These are phyloP conservation scores for Candida boidinii DNA, from an alignment of 805 yeast genomes.

Conservation along the genomic window DNA sequence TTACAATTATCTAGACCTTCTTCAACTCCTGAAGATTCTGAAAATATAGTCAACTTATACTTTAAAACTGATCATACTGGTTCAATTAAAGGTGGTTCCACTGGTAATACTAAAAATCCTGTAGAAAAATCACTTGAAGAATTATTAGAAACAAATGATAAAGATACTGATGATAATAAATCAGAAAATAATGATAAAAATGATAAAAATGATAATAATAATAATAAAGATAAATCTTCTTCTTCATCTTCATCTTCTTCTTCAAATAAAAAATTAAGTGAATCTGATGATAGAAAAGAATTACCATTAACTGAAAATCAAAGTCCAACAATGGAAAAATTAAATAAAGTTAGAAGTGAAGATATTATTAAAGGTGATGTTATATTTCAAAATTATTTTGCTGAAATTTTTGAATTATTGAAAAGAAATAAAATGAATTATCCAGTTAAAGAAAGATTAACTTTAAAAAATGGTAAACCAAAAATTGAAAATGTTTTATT, in stretches of 20 bases:
- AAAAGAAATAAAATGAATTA: conserved; percentile 20
- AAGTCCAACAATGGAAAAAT: conserved; percentile 19
- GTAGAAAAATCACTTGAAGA: conserved; percentile 1
- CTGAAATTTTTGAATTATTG: conserved; percentile 22
- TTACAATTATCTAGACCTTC: conserved; percentile 3
- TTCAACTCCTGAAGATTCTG: conserved; percentile 13
- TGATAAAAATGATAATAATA: no score
- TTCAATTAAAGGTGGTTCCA: conserved; percentile 16
- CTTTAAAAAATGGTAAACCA: conserved; percentile 23
- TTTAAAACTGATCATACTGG: conserved; percentile 14
- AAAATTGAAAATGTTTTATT: conserved; percentile 23
- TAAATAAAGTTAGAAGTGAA: conserved; percentile 18
- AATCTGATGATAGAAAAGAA: conserved; percentile 19
- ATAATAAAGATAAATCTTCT: no score
- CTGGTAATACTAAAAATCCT: conserved; percentile 15
- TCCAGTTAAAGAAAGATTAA: conserved; percentile 23
- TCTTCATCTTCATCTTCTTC: conserved; percentile 7
- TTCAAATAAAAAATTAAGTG: conserved; percentile 15
- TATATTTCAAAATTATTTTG: conserved; percentile 23
- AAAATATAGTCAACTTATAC: conserved; percentile 15
- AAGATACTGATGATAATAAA: background rate
- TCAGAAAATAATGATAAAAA: background rate
- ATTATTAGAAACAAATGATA: conserved; percentile 13
- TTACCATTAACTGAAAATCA: conserved; percentile 17
- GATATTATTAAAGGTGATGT: conserved; percentile 23